These are phyloP conservation scores for Salvia splendens DNA, from an alignment of 257 asterid species.

Conservation along the genomic window DNA sequence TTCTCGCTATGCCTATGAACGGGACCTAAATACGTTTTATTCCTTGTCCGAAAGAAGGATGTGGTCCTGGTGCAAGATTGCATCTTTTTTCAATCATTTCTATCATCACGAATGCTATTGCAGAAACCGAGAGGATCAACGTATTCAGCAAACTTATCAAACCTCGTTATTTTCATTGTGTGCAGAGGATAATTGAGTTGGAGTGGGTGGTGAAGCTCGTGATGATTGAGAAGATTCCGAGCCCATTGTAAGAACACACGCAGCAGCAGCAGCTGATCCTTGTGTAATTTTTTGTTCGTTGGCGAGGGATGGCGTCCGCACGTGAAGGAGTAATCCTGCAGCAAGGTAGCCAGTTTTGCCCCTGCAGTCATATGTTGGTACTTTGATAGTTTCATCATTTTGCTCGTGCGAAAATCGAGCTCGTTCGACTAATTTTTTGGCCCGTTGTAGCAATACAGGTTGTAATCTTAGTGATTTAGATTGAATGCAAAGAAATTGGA, in stretches of 20 bases:
- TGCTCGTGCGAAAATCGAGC: slow-evolving; percentile 23
- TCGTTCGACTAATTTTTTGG: slow-evolving; percentile 31
- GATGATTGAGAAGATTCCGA: slow-evolving; percentile 3
- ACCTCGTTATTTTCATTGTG: background rate
- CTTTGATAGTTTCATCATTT: slow-evolving; percentile 13
- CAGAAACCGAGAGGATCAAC: background rate
- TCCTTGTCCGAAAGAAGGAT: too few relatives aligned
- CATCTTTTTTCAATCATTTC: too few relatives aligned
- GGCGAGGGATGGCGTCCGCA: slow-evolving; percentile 19
- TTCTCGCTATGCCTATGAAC: too few relatives aligned
- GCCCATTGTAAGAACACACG: background rate
- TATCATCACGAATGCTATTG: background rate
- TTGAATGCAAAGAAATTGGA: slow-evolving; percentile 28
- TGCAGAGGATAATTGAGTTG: slow-evolving; percentile 47
- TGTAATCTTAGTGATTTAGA: slow-evolving; percentile 31
- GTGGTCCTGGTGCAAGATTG: too few relatives aligned
- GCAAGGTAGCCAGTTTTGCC: slow-evolving; percentile 22
- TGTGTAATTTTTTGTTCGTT: slow-evolving; percentile 15
- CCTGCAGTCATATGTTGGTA: slow-evolving; percentile 22
- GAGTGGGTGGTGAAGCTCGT: slow-evolving; percentile 6
- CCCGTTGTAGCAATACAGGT: slow-evolving; percentile 15
- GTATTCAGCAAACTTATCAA: background rate
- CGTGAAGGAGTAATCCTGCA: slow-evolving; percentile 6
- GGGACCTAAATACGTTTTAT: too few relatives aligned
- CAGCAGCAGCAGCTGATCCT: too few relatives aligned